A percentile compares a stretch with the other conserved stretches of the same genome.
Conservation (phyloP, 805 yeast species). For the Ogataea pignaliae region DNA sequence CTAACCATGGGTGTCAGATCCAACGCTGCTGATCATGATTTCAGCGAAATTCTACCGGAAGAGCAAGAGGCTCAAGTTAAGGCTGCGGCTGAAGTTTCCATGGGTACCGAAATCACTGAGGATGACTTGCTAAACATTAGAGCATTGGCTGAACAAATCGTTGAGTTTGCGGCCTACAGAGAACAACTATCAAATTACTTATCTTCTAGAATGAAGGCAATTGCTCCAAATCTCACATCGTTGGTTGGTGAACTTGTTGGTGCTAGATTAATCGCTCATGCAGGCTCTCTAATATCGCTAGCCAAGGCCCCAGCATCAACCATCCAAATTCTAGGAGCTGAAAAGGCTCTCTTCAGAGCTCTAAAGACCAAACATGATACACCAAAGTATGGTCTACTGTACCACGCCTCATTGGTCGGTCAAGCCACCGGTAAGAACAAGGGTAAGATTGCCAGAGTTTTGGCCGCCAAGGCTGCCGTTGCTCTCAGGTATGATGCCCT, state of each 20-base stretch:
- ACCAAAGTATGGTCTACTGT: slow-evolving; percentile 95
- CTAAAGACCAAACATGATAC: slow-evolving; percentile 98
- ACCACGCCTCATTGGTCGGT: slow-evolving; percentile 96
- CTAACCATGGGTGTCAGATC: slow-evolving; percentile 92
- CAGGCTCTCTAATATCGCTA: slow-evolving; percentile 89
- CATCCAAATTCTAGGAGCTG: slow-evolving; percentile 97
- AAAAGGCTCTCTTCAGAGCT: slow-evolving; percentile 98
- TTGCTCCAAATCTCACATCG: slow-evolving; percentile 95
- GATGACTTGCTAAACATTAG: slow-evolving; percentile 82
- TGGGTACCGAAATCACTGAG: slow-evolving; percentile 98
- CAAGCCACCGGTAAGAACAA: slow-evolving; percentile 97
- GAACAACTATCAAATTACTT: slow-evolving; percentile 92
- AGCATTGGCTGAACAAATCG: slow-evolving; percentile 92
- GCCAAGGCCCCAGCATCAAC: slow-evolving; percentile 99
- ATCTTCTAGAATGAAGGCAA: slow-evolving; percentile 94
- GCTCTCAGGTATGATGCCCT: slow-evolving; percentile 94
- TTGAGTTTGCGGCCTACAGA: slow-evolving; percentile 93
- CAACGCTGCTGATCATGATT: slow-evolving; percentile 84
- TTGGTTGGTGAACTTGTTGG: slow-evolving; percentile 97
- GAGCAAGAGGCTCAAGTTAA: slow-evolving; percentile 89
- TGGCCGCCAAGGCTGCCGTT: slow-evolving; percentile 98
- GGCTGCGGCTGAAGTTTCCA: slow-evolving; percentile 95
- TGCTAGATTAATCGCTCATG: slow-evolving; percentile 95
- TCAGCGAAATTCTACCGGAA: slow-evolving; percentile 88
- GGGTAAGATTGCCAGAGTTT: slow-evolving; percentile 98